These are phyloP conservation scores for Crucibulum laeve DNA, from an alignment of 768 basidiomycete species.

Conservation along the genomic window DNA sequence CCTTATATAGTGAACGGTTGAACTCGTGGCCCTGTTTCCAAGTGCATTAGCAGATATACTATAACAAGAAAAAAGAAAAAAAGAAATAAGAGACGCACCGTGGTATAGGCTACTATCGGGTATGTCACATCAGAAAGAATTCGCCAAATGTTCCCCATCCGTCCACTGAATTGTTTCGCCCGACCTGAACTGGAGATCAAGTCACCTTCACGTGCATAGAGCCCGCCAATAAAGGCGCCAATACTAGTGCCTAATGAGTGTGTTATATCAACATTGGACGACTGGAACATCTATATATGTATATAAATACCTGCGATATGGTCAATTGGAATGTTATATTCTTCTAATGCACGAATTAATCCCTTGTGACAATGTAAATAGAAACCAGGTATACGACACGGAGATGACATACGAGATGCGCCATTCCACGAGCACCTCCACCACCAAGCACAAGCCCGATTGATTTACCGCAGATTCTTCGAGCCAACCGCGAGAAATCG, in stretches of 20 bases:
- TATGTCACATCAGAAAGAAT: slow-evolving; percentile 92
- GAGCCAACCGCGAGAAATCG: slow-evolving; percentile 89
- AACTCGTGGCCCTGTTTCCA: slow-evolving; percentile 80
- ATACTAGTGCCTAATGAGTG: slow-evolving; percentile 69
- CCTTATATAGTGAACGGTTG: slow-evolving; percentile 93
- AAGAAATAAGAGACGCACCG: too few species aligned
- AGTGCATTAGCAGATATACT: not conserved
- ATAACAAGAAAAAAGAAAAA: slow-evolving; percentile 4
- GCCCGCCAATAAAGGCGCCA: slow-evolving; percentile 86
- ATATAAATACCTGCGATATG: slow-evolving; percentile 81
- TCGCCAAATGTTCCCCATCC: slow-evolving; percentile 95
- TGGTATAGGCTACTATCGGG: slow-evolving; percentile 90
- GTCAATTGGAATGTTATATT: slow-evolving; percentile 90
- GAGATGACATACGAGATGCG: slow-evolving; percentile 29
- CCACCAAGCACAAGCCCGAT: slow-evolving; percentile 95
- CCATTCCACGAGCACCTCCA: slow-evolving; percentile 85
- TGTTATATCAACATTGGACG: not conserved
- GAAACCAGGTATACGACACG: not conserved
- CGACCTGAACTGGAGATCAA: slow-evolving; percentile 80
- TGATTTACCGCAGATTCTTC: slow-evolving; percentile 87
- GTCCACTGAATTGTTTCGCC: slow-evolving; percentile 84
- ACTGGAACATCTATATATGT: not conserved
- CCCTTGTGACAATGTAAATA: slow-evolving; percentile 48
- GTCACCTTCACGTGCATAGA: slow-evolving; percentile 94
- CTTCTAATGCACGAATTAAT: slow-evolving; percentile 88